Evolutionary conservation across 169 alveolate genomes (phyloP), one percentile per base, ranked within the genome.

Genomic region (Neospora caninum): DNA sequence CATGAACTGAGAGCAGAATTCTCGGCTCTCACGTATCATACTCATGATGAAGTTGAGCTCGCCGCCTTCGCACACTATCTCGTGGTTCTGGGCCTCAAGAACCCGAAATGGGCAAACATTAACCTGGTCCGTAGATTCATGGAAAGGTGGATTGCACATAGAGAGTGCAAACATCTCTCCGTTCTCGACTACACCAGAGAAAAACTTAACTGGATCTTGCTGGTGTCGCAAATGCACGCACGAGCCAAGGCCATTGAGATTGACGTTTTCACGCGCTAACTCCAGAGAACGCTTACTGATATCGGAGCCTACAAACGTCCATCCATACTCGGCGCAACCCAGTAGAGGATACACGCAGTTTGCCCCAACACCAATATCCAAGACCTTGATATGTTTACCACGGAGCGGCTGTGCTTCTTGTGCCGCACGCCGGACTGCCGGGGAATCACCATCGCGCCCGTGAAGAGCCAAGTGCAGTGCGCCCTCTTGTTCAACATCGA

Each of bases 301-400:
- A 36, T 96, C 97, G n/a, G 96, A 70, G 22, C 97, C 97, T 22
- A 95, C 89, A 92, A 96, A 94, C 18, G 78, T 49, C 97, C 97
- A 96, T 10, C 95, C 93, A 80, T 93, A 96, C 38, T 92, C 95
- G 27, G 88, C 34, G 38, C 67, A 73, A 69, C 97, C 96, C 29
- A 96, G 82, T 39, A 96, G 82, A 38, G 97, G 94, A 91, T 93
- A 93, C 18, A 96, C 82, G 45, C 97, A 95, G 64, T 96, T 96
- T 36, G 96, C 97, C 25, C 97, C 97, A 42, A 94, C 92, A 38
- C 97, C 97, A 13, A 96, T 93, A 88, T 96, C 97, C 69, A 96
- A 42, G 25, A 95, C 95, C 69, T 94, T 42, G 38, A 96, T 82
- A 34, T 88, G 86, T 49, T 69, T 78, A 41, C 97, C 97, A n/a